Evolutionary conservation across 805 yeast genomes (phyloP), one percentile per base, ranked within the genome.

Genomic region (Torulaspora franciscae): DNA sequence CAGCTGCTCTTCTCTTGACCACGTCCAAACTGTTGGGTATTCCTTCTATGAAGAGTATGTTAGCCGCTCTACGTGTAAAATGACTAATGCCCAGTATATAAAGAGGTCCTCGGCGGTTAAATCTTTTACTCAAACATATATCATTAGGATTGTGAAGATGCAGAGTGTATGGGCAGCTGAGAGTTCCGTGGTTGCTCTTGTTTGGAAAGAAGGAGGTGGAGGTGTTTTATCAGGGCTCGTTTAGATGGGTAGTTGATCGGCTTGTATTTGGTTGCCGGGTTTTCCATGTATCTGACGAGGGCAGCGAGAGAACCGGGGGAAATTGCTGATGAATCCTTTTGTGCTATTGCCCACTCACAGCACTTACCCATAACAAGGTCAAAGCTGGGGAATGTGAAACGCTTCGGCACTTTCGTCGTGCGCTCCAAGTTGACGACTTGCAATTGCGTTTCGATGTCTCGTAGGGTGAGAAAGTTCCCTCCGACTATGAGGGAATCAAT

Each of bases 401-500:
- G 79, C 40, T 78, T 73, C 0, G 89, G 89, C 3, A 89, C 96
- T 49, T 76, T 76, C 1, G 95, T 85, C 7, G 61, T 61, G 39
- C 70, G 67, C 59, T 89, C 97, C 25, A 89, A 71, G 7, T 74
- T 68, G 43, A 75, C 76, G 7, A 87, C 74, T 38, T 68, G 69
- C 30, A 86, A 58, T 58, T 89, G 95, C 51, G 73, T 81, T 15
- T 71, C 68, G 50, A 87, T 65, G 55, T 82, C 81, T 43, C 77
- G 65, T 32, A 79, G 59, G 0, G 95, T 86, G 23, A 89, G 67
- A 60, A 82, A 89, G 61, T 89, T 89, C 0, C 97, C 97, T 2
- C 96, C 96, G 44, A 89, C 76, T 2, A 89, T 88, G 2, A 88
- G 66, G 0, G 95, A 77, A 59, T 89, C 95, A 11, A 69, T 67